Base-by-base conservation (phyloP, 805 yeast genomes). In the Starmera amethionina region DNA sequence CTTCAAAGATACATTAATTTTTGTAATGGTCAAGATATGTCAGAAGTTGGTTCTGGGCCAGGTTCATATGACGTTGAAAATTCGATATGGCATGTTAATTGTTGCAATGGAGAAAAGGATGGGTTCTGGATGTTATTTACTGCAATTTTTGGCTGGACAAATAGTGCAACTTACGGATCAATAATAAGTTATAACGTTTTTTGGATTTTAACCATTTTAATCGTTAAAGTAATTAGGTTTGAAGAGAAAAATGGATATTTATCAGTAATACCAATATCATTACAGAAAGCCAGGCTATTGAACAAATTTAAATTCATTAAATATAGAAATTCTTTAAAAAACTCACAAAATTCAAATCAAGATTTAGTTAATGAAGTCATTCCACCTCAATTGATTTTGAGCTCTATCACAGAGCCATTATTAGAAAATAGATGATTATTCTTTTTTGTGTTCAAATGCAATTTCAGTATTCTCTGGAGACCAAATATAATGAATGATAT, bases 71-170 rank as follows among this genome's bases (percentile, higher is more conserved):
- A 88, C 52, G 79, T 88, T 18, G 48, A 73, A 16, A 73, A 70
- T 37, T 78, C 93, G 7, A 79, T 88, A 2, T 88, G 97, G 97
- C 97, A 88, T 58, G 95, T 88, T 22, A 86, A 88, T 61, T 87
- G 96, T 59, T 88, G 97, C 63, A 87, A 87, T 58, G 94, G 95
- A 19, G 82, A 84, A 49, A 82, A 74, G n/a, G 96, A 88, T 54
- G 95, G 95, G 4, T 77, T 80, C 29, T 88, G 95, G 95, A 86
- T 87, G 95, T 66, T 88, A 30, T 70, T 84, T 51, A 86, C 89
- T 30, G 96, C 95, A 1, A 67, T 88, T 5, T 70, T 88, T 38
- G 97, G 97, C 2, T 88, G 97, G 97, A 87, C 93, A 12, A 88
- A 88, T 58, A 77, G 89, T 46, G 96, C 96, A 3, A 88, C 97